Percentiles rank a stretch among this genome's conserved stretches.
phyloP scores from a whole-genome alignment of 768 basidiomycete genomes.

The Butyriboletus loyo region DNA sequence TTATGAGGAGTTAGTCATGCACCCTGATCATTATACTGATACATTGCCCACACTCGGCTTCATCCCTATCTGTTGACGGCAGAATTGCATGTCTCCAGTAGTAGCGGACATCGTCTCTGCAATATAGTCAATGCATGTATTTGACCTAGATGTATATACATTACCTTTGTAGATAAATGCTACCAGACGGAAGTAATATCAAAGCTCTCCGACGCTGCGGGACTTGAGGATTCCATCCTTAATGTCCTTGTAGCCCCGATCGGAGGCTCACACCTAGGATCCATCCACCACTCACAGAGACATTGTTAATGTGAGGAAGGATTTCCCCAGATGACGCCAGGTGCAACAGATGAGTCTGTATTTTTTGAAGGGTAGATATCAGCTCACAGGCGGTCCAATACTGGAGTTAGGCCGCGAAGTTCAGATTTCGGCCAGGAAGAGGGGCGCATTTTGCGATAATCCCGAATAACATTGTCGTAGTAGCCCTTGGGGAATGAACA shows the following conservation, averaged over 20 bases:
- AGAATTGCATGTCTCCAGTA: conserved; percentile 74
- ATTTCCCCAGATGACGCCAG: conserved; percentile 83
- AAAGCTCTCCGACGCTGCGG: conserved; percentile 39
- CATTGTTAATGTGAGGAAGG: conserved; percentile 77
- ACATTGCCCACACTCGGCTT: conserved; percentile 52
- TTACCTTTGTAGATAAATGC: conserved; percentile 83
- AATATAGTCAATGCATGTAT: conserved; percentile 1
- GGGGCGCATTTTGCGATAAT: conserved; percentile 78
- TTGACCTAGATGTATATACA: conserved; percentile 5
- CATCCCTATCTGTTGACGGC: conserved; percentile 14
- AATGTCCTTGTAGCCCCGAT: conserved; percentile 65
- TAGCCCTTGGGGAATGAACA: conserved; percentile 58
- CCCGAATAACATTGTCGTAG: conserved; percentile 84
- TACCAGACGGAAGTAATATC: conserved; percentile 79
- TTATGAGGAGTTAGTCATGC: conserved; percentile 18
- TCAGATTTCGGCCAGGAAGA: conserved; percentile 60
- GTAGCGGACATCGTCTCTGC: conserved; percentile 68
- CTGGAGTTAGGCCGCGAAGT: conserved; percentile 38
- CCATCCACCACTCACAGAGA: conserved; percentile 74
- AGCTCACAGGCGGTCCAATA: conserved; percentile 56
- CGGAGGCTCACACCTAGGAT: conserved; percentile 83
- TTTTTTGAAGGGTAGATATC: conserved; percentile 51
- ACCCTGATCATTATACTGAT: conserved; percentile 87
- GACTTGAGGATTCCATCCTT: conserved; percentile 46
- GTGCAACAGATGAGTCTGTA: conserved; percentile 80